Percentiles rank a stretch among this genome's conserved stretches.
These are phyloP conservation scores for Cerrena zonata DNA, from an alignment of 1,284 basidiomycete species.

Conservation along the genomic window DNA sequence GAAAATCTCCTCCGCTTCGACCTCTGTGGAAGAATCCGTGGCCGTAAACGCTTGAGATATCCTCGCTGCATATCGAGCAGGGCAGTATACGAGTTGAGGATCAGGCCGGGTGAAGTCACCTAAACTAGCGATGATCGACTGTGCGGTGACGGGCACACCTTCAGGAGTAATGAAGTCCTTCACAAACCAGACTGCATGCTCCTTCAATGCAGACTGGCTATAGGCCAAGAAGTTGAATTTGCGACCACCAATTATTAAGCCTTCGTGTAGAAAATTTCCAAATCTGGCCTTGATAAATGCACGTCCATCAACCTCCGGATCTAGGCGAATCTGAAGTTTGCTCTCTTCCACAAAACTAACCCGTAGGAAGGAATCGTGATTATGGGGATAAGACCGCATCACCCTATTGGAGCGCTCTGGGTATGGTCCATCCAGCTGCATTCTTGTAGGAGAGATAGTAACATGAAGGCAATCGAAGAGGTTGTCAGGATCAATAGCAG, in stretches of 20 bases:
- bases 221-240: conserved; percentile 53
- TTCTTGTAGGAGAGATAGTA: conserved; percentile 54
- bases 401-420: conserved; percentile 64
- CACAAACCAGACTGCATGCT: conserved; percentile 56
- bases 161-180: conserved; percentile 37
- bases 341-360: conserved; percentile 61
- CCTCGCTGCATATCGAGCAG: conserved; percentile 66
- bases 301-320: conserved; percentile 45
- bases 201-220: conserved; percentile 49
- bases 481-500: conserved; percentile 22
- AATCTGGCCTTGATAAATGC: conserved; percentile 42
- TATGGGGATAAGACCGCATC: conserved; percentile 42
- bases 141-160: conserved; percentile 33
- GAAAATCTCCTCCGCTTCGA: conserved; percentile 49
- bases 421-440: conserved; percentile 54
- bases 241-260: conserved; percentile 45
- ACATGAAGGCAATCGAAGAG: conserved; percentile 50
- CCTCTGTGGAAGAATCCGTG: conserved; percentile 52
- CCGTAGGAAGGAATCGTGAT: conserved; percentile 56
- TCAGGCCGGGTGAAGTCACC: conserved; percentile 50
- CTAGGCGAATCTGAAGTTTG: conserved; percentile 41
- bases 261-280: conserved; percentile 37
- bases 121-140: conserved; percentile 44
- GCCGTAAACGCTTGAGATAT: conserved; percentile 70
- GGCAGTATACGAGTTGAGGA: conserved; percentile 45